Evolutionary conservation across 768 basidiomycete genomes (phyloP), one percentile per base, ranked within the genome.

Genomic region (Daedaleopsis nitida): DNA sequence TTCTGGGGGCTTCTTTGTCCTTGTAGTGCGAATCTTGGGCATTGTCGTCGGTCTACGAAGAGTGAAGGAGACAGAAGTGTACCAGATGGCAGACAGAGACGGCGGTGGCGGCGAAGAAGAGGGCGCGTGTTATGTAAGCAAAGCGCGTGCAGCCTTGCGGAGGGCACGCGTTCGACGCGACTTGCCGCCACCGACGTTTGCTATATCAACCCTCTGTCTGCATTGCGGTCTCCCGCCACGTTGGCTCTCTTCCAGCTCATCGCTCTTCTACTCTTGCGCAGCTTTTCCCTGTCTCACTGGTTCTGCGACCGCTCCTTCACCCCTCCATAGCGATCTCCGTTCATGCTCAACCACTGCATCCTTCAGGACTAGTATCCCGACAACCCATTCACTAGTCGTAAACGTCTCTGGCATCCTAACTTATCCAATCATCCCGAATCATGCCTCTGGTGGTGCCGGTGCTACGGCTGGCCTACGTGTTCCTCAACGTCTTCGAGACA

Each of bases 1-100:
- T 74, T 96, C 95, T 58, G 96, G 96, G 44, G 96, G 94, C 55
- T 85, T 83, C 81, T 95, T 98, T 3, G 96, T 98, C 68, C 96
- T 86, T 45, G 87, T 86, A 47, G 96, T 98, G 69, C 85, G 85
- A 73, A 98, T 96, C 77, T 91, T 96, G 39, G 96, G 96, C 96
- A 98, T 96, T 60, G 63, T 58, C 65, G 66, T 63, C 61, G 50
- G 21, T 23, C 9, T 9, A 45, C 19, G 56, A n/a, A 39, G 58
- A 57, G 45, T 39, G 24, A 35, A 58, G 49, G 45, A 34, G 53
- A 49, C 51, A 17, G 63, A 34, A 24, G 58, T 60, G 44, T 48
- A 21, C 17, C 45, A 53, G 43, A 48, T 55, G 43, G 14, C 62
- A 52, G 27, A 7, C 45, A 19, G 53, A 53, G 45, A 14, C 5